Evolutionary conservation across 2,329 filamentous ascomycete genomes (phyloP).

Genomic region (Apiospora rasikravindrae): DNA sequence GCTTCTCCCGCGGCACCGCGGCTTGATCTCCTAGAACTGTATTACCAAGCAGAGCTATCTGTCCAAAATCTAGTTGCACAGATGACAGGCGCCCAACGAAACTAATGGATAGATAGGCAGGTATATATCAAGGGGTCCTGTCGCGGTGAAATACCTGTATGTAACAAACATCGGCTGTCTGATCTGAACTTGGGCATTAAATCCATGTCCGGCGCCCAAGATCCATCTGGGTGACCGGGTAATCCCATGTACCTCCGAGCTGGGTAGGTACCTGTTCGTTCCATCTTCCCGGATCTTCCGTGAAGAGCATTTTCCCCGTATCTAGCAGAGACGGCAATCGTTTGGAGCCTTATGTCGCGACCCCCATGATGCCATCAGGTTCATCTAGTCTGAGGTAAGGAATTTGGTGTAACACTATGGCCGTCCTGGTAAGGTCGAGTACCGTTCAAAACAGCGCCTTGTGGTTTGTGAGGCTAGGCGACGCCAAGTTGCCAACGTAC

Average conservation of each 20-base stretch:
- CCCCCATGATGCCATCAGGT: slow-evolving; percentile 1
- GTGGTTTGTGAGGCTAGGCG: slow-evolving; percentile 2
- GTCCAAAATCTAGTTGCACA: background rate
- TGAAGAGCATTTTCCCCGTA: slow-evolving; percentile 3
- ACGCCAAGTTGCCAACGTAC: slow-evolving; percentile 10
- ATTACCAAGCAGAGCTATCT: background rate
- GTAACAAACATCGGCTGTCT: slow-evolving; percentile 3
- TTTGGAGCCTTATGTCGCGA: background rate
- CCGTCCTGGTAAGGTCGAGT: background rate
- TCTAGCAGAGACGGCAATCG: background rate
- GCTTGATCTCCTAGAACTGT: background rate
- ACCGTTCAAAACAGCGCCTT: background rate
- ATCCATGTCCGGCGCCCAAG: background rate
- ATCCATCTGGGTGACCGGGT: slow-evolving; percentile 1
- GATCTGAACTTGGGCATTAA: slow-evolving; percentile 6
- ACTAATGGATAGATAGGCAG: background rate
- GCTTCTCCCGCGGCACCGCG: slow-evolving; percentile 10
- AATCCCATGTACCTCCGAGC: background rate
- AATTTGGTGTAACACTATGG: background rate
- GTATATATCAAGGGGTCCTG: background rate
- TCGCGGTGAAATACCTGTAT: background rate
- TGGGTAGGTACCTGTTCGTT: background rate
- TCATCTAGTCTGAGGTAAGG: background rate
- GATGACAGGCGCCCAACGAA: background rate
- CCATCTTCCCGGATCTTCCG: slow-evolving; percentile 9